These are phyloP conservation scores for Heterobasidion occidentale DNA, from an alignment of 1,284 basidiomycete species.

Conservation along the genomic window DNA sequence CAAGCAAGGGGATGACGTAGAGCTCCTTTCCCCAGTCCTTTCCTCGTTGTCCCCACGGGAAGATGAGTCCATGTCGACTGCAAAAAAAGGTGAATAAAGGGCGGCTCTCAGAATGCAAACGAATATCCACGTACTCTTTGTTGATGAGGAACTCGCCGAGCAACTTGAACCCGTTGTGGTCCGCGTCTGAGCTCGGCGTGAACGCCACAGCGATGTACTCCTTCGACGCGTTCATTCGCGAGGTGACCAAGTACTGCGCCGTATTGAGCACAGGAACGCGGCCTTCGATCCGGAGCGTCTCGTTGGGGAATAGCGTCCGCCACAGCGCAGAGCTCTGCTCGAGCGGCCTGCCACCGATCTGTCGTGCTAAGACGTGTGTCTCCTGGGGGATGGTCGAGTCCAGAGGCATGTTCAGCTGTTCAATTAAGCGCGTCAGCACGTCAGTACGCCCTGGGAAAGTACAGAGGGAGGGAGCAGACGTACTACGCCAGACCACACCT, in stretches of 20 bases:
- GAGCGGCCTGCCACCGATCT: conserved; percentile 57
- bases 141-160: conserved; percentile 64
- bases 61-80: conserved; percentile 82
- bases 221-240: conserved; percentile 67
- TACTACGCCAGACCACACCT: conserved; percentile 71
- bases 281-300: conserved; percentile 66
- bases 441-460: background rate
- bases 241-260: conserved; percentile 67
- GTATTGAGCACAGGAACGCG: conserved; percentile 74
- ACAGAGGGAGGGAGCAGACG: conserved; percentile 14
- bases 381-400: conserved; percentile 62
- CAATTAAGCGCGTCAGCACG: background rate
- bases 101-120: conserved; percentile 1
- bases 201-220: conserved; percentile 77
- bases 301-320: conserved; percentile 65
- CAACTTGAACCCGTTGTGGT: conserved; percentile 45
- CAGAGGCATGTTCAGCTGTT: conserved; percentile 68
- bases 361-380: conserved; percentile 60
- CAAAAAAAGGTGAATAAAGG: conserved; percentile 3
- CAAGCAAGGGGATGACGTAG: conserved; percentile 78
- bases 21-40: conserved; percentile 79
- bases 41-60: conserved; percentile 73
- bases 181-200: conserved; percentile 37
- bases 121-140: conserved; percentile 60
- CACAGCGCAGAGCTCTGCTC: conserved; percentile 51